A percentile compares a stretch with the other conserved stretches of the same genome.
Evolutionary conservation across 2,329 filamentous ascomycete species (phyloP).

Genomic region (Aspergillus japonicus): DNA sequence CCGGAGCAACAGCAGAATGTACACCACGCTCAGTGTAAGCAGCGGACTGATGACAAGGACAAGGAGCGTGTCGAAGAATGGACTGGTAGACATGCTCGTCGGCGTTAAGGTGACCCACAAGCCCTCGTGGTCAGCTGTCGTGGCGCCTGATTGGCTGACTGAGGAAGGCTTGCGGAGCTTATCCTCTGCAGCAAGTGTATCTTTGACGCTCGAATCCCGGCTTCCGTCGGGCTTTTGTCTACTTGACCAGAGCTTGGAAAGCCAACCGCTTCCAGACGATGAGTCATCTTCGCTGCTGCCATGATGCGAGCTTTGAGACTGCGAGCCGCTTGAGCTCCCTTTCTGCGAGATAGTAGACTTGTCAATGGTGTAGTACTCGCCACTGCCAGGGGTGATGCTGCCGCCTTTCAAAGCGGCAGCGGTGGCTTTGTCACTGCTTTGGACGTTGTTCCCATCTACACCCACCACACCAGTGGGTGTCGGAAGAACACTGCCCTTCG

Average conservation of each 20-base stretch:
- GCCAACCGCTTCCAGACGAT: conserved; percentile 30
- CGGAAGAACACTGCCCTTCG: conserved; percentile 30
- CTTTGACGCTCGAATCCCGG: conserved; percentile 12
- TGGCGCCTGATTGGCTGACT: conserved; percentile 25
- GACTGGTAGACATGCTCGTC: conserved; percentile 79
- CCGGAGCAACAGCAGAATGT: conserved; percentile 80
- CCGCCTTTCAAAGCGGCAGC: conserved; percentile 56
- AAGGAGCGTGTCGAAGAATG: conserved; percentile 94
- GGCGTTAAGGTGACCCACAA: conserved; percentile 97
- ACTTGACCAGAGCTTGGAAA: conserved; percentile 32
- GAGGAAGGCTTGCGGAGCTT: conserved; percentile 14
- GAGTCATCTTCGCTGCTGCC: conserved; percentile 14
- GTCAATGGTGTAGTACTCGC: conserved; percentile 60
- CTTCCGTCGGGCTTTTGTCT: conserved; percentile 15
- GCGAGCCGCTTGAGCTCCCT: conserved; percentile 13
- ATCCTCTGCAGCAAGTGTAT: conserved; percentile 18
- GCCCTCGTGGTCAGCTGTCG: conserved; percentile 63
- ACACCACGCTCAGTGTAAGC: conserved; percentile 88
- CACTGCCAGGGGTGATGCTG: conserved; percentile 70
- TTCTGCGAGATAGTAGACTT: conserved; percentile 24
- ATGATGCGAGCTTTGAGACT: conserved; percentile 8
- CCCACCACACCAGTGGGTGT: conserved; percentile 25
- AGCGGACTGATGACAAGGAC: conserved; percentile 94
- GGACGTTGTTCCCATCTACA: conserved; percentile 29
- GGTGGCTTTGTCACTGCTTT: conserved; percentile 31